Evolutionary conservation across 2,329 filamentous ascomycete genomes (phyloP), one percentile per base, ranked within the genome.

Genomic region (Didymosphaeria variabile): DNA sequence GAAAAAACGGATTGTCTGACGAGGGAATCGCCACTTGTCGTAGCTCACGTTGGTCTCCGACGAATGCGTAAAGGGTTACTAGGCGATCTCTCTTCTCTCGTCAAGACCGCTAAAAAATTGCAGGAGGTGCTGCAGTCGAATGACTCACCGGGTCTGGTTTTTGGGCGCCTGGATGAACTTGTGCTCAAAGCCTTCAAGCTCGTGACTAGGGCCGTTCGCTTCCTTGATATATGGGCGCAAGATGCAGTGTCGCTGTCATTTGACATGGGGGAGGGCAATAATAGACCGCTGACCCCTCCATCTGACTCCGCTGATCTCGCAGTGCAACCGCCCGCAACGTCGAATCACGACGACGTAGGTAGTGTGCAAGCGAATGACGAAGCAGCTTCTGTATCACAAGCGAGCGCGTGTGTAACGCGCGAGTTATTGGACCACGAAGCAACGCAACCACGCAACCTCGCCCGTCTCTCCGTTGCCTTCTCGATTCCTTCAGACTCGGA

Each of bases 141-240:
- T 29, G 64, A 69, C 13, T 60, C 69, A 34, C 66, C 71, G 15
- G 81, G 84, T 0, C 75, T 80, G 0, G 83, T 91, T 13, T 92
- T 92, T 71, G 88, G 91, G 69, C 87, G 94, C 59, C 87, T 97
- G 59, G 94, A 98, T 72, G 92, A 97, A 76, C 93, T 98, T 87
- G 91, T 98, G 26, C 82, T 97, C 56, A 95, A 94, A 77, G 94
- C 94, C 0, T 98, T 97, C 82, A 93, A 91, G 74, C 93, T 98
- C 55, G 91, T 97, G n/a, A 94, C 90, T 51, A 90, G 94, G 70
- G 93, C 92, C 15, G 93, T 97, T 29, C 87, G 90, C 47, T 98
- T 99, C 72, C 85, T 97, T 45, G 95, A 99, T 69, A 85, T 94
- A 2, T 89, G 95, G 81, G 90, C 91, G 40, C 91, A 80, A 54